Percentiles rank a stretch among this genome's conserved stretches.
Conservation (phyloP, 495 filamentous ascomycete genomes). For the Xylaria palmicola region DNA sequence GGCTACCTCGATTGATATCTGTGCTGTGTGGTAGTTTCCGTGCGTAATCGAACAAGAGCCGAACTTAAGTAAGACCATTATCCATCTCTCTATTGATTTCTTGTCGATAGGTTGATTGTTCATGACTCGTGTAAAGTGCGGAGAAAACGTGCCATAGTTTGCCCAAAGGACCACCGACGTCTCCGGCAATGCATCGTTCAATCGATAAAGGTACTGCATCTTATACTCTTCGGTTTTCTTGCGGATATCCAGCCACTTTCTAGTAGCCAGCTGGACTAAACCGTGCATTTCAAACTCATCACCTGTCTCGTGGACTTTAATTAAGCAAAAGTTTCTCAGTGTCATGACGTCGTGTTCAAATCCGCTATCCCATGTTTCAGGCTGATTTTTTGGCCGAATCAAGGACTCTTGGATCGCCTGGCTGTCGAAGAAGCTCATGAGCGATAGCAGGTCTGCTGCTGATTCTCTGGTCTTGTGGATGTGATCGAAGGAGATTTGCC, state of each 20-base stretch:
- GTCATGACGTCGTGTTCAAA: conserved; percentile 46
- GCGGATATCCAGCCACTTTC: conserved; percentile 44
- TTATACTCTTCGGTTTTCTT: conserved; percentile 35
- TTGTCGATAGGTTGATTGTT: not conserved
- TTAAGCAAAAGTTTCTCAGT: conserved; percentile 43
- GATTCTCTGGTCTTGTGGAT: conserved; percentile 24
- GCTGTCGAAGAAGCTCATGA: conserved; percentile 38
- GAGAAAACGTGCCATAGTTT: conserved; percentile 19
- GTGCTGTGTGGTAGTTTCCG: conserved; percentile 1
- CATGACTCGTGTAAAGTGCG: not conserved
- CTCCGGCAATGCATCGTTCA: conserved; percentile 35
- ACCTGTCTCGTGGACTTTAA: conserved; percentile 23
- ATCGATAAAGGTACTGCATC: conserved; percentile 34
- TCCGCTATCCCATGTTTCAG: no score
- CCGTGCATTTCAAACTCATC: conserved; percentile 46
- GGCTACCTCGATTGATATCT: not conserved
- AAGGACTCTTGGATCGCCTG: conserved; percentile 34
- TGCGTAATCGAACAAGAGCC: not conserved
- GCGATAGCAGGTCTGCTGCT: conserved; percentile 37
- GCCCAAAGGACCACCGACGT: conserved; percentile 26
- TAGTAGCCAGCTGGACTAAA: conserved; percentile 46
- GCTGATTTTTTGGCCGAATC: no score
- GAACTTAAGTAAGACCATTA: not conserved
- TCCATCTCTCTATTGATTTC: not conserved
- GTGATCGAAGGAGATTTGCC: conserved; percentile 36